These are phyloP conservation scores for Acacia pycnantha DNA, from an alignment of 331 rosid genomes.

Conservation along the genomic window DNA sequence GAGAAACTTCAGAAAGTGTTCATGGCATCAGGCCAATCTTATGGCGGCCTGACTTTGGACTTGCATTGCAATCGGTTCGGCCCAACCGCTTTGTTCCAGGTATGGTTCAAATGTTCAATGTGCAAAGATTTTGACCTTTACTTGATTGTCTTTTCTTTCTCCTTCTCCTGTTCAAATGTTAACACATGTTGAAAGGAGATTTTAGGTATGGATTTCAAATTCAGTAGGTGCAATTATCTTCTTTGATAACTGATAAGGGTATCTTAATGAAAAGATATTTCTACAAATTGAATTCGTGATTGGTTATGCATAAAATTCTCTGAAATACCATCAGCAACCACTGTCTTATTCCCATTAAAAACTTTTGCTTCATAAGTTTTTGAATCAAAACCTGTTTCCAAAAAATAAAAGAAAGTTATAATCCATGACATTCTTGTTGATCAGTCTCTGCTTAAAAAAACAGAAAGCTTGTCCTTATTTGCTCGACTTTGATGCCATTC, in stretches of 20 bases:
- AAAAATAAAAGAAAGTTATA: background rate
- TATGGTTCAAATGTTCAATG: constrained; percentile 38
- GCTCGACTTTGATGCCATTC: constrained; percentile 8
- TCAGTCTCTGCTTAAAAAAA: background rate
- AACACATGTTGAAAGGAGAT: background rate
- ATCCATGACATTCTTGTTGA: background rate
- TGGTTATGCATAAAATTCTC: constrained; percentile 20
- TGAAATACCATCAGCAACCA: constrained; percentile 6
- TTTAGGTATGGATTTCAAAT: background rate
- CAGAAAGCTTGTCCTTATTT: background rate
- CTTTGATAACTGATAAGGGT: background rate
- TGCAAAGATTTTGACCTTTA: constrained; percentile 26
- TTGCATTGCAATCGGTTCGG: constrained; percentile 90
- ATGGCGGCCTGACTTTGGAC: constrained; percentile 77
- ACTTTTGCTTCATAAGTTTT: constrained; percentile 9
- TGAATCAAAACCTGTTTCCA: background rate
- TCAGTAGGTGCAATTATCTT: background rate
- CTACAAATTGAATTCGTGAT: background rate
- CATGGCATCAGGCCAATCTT: constrained; percentile 66
- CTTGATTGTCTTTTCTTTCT: background rate
- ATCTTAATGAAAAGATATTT: background rate
- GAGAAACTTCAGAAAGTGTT: constrained; percentile 81
- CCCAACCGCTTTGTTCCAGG: constrained; percentile 79
- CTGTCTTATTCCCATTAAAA: background rate
- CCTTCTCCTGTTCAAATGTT: background rate